These are phyloP conservation scores for Symbiodinium natans DNA, from an alignment of 73 alveolate genomes.

Conservation along the genomic window DNA sequence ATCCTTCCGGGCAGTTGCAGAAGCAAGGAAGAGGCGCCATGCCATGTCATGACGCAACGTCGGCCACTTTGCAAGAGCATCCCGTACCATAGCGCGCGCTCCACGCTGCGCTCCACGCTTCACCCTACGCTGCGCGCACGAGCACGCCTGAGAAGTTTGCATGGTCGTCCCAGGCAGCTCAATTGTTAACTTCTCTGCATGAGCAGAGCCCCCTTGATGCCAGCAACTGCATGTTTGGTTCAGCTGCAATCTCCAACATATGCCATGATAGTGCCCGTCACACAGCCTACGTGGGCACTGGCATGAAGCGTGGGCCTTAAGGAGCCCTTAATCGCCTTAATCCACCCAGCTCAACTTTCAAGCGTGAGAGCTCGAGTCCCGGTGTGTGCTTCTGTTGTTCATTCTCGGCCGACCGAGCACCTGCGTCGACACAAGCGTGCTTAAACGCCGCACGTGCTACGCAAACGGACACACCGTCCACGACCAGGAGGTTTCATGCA, in stretches of 20 bases:
- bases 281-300: background rate
- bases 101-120: too few relatives aligned
- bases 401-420: too few relatives aligned
- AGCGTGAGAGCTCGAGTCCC: background rate
- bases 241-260: too few relatives aligned
- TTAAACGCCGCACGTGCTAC: too few relatives aligned
- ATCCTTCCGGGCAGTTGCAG: conserved; percentile 54
- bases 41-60: background rate
- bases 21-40: conserved; percentile 19
- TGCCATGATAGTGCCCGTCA: too few relatives aligned
- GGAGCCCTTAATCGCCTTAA: background rate
- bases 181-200: too few relatives aligned
- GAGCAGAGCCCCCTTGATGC: too few relatives aligned
- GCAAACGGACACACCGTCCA: background rate
- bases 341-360: background rate
- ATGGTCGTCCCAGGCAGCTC: too few relatives aligned
- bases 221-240: too few relatives aligned
- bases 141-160: too few relatives aligned
- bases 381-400: background rate
- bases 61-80: background rate
- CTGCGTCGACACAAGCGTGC: background rate
- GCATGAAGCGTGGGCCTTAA: background rate
- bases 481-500: conserved; percentile 30
- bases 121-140: too few relatives aligned
- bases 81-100: too few relatives aligned